Base-by-base conservation (phyloP, 495 filamentous ascomycete genomes). In the Aspergillus biplanus region DNA sequence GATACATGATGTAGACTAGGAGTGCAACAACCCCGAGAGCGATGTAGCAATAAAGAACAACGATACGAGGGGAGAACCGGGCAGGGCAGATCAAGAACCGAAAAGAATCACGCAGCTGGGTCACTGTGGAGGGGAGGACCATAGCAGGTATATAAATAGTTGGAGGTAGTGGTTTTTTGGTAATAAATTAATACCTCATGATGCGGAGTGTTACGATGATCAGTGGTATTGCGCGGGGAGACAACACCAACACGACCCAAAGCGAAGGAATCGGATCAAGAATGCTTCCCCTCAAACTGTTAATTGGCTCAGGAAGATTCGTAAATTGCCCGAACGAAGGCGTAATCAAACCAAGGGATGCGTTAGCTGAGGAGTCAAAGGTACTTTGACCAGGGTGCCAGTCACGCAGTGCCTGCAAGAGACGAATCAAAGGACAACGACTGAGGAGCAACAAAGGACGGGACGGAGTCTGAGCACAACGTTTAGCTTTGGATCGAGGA, bases 1-100 rank as follows among this genome's bases (percentile, higher is more conserved):
- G 48, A 69, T 79, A 75, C 79, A 82, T 82, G 53, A 64, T 75
- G 72, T 74, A 49, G 37, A 69, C 69, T 33, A 81, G 64, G 16
- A 74, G 59, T 18, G 60, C 49, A 44, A 68, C 69, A 52, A 74
- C 52, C 18, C 68, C 60, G 35, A 80, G 62, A 56, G 76, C 77
- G 18, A 80, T 55, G 58, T 73, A 59, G 58, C 62, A 71, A 60
- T 73, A 78, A 34, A 75, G 16, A 52, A 66, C 16, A 7, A 77
- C 55, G 31, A 79, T 34, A 56, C 72, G 70, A 54, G 62, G 62
- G 13, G 73, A 67, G 64, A 78, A 56, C 31, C 74, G 74, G 21
- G 72, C 59, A 65, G 70, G 73, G 57, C 68, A 76, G 52, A 78
- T 56, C 47, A 75, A 53, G 65, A 68, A 71, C 42, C 72, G 69